Evolutionary conservation across 768 basidiomycete species (phyloP).

Genomic region (Kondoa malvinella): DNA sequence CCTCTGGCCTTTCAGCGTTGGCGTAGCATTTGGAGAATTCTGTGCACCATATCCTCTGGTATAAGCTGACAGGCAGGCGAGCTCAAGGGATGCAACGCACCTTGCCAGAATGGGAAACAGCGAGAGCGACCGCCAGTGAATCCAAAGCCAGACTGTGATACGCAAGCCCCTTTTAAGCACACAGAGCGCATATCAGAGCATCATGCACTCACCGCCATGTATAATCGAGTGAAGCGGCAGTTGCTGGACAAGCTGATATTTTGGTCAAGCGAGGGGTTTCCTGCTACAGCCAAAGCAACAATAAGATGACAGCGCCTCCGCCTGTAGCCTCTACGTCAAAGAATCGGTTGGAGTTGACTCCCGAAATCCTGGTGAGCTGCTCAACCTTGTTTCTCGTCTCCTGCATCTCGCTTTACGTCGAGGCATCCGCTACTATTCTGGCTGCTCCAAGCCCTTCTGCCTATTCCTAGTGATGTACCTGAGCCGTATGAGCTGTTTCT

Average conservation of each 20-base stretch:
- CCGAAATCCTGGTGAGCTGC: slow-evolving; percentile 13
- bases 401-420: neutral
- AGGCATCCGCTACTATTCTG: neutral
- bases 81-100: slow-evolving; percentile 31
- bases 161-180: too few relatives aligned
- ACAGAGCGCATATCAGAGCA: too few relatives aligned
- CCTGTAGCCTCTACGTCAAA: neutral
- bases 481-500: neutral
- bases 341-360: slow-evolving; percentile 9
- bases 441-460: neutral
- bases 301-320: neutral
- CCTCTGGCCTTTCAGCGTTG: slow-evolving; percentile 51
- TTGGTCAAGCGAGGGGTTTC: neutral
- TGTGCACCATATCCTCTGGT: slow-evolving; percentile 1
- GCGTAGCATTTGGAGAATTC: slow-evolving; percentile 53
- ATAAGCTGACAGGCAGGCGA: neutral
- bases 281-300: too few relatives aligned
- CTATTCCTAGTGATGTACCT: neutral
- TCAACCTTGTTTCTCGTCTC: neutral
- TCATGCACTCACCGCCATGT: too few relatives aligned
- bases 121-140: slow-evolving; percentile 54
- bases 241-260: too few relatives aligned
- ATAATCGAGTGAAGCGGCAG: too few relatives aligned
- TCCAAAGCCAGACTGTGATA: slow-evolving; percentile 47
- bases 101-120: slow-evolving; percentile 85